A percentile compares a stretch with the other conserved stretches of the same genome.
These are phyloP conservation scores for Leucocoprinus sp. DNA, from an alignment of 768 basidiomycete species.

Conservation along the genomic window DNA sequence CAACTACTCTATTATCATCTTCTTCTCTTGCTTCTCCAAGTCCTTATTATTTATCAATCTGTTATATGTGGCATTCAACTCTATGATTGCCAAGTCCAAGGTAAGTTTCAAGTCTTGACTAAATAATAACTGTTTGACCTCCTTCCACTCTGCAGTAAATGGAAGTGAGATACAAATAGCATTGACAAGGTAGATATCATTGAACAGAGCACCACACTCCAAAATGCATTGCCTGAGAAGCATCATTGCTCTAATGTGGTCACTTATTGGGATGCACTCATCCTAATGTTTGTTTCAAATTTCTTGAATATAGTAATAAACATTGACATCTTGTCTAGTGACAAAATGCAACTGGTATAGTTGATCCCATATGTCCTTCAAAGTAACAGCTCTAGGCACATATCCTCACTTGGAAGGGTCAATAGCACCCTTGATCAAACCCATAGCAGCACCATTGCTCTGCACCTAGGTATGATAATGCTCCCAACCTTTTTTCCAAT, in stretches of 20 bases:
- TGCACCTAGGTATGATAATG: conserved; percentile 5
- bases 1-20: neutral
- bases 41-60: neutral
- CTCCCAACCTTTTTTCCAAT: conserved; percentile 1
- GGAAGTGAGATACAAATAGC: conserved; percentile 1
- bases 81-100: neutral
- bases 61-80: neutral
- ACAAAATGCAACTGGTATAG: conserved; percentile 6
- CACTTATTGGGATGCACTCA: conserved; percentile 7
- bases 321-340: neutral
- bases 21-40: neutral
- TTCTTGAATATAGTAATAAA: conserved; percentile 14
- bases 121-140: neutral
- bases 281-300: conserved; percentile 12
- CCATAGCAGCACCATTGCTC: conserved; percentile 10
- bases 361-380: conserved; percentile 10
- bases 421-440: conserved; percentile 11
- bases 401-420: conserved; percentile 13
- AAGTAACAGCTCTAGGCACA: conserved; percentile 6
- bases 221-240: conserved; percentile 11
- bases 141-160: neutral
- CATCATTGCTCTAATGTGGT: conserved; percentile 13
- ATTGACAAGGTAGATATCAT: neutral
- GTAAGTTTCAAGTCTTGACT: neutral
- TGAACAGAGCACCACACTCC: neutral